Evolutionary conservation across 345 rosid species (phyloP).

Genomic region (Cardamine resedifolia): DNA sequence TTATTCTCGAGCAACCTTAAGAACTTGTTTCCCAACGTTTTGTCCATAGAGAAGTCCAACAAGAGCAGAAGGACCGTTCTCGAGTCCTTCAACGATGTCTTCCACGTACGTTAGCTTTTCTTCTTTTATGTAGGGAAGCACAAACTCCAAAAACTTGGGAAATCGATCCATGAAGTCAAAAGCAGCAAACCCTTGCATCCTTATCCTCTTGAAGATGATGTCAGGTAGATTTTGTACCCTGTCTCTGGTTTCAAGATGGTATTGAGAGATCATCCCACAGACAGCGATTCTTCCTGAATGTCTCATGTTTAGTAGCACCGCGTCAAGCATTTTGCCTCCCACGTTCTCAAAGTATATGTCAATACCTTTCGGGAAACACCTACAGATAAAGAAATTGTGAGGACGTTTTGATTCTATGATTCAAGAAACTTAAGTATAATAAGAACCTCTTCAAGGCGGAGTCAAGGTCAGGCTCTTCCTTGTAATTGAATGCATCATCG

Average conservation of each 20-base stretch:
- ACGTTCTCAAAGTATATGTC: slow-evolving; percentile 59
- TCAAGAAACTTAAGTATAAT: not conserved
- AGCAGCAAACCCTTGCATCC: slow-evolving; percentile 41
- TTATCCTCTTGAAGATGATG: slow-evolving; percentile 32
- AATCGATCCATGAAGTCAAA: slow-evolving; percentile 32
- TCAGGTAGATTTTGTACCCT: slow-evolving; percentile 28
- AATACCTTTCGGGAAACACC: slow-evolving; percentile 51
- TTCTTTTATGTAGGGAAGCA: slow-evolving; percentile 42
- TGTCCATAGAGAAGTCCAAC: slow-evolving; percentile 43
- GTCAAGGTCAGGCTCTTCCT: slow-evolving; percentile 48
- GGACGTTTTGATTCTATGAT: not conserved
- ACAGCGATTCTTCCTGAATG: slow-evolving; percentile 40
- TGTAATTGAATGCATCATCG: slow-evolving; percentile 61
- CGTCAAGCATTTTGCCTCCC: slow-evolving; percentile 54
- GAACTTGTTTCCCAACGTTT: slow-evolving; percentile 49
- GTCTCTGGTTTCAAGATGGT: slow-evolving; percentile 38
- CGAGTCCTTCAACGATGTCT: slow-evolving; percentile 53
- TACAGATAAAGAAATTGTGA: not conserved
- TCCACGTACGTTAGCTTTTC: slow-evolving; percentile 44
- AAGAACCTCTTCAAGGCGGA: slow-evolving; percentile 42
- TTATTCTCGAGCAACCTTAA: slow-evolving; percentile 39
- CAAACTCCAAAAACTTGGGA: slow-evolving; percentile 39
- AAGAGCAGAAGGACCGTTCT: slow-evolving; percentile 49
- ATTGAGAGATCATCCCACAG: slow-evolving; percentile 53
- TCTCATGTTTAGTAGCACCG: slow-evolving; percentile 48